Evolutionary conservation across 331 rosid genomes (phyloP), one percentile per base, ranked within the genome.

Genomic region (Rhamnella rubrinervis): DNA sequence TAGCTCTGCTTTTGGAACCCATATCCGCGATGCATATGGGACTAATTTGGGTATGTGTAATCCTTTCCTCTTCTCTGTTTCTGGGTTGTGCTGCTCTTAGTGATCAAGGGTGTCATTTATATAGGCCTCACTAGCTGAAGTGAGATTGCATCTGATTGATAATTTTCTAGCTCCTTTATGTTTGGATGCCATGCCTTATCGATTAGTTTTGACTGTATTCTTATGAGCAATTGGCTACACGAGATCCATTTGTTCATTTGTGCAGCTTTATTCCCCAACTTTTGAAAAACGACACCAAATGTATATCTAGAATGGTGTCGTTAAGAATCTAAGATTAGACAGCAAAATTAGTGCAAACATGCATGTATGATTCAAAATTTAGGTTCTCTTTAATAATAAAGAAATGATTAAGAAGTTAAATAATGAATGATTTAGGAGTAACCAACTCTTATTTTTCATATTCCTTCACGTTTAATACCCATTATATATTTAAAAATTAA

Each of bases 1-100:
- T 69, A 77, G 75, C 71, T 23, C 37, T 80, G 73, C 39, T 83
- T 11, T 35, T 67, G 81, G 52, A 60, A 83, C 28, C 75, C 81
- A 41, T 47, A 38, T 19, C 74, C 23, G 19, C 19, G 62, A 19
- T 25, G 23, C 88, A 76, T 83, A 20, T 8, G 68, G 40, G 10
- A 16, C 50, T 65, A 15, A 16, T 31, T 31, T 31, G 35, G 35
- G 35, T 31, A 4, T 31, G 4, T 31, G 35, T 31, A 31, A 31
- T 31, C 35, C 35, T 31, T 31, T 2, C 6, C 35, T 31, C 35
- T 31, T 31, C 35, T 31, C 35, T 31, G 35, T 31, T 39, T 67
- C 63, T n/a, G 9, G 41, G 53, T 20, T 66, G 0, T 44, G 21
- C 37, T 18, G 53, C 51, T n/a, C 46, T 28, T 49, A 23, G 40